These are phyloP conservation scores for Pyrenochaeta sp. DNA, from an alignment of 2,329 filamentous ascomycete genomes.

Conservation along the genomic window DNA sequence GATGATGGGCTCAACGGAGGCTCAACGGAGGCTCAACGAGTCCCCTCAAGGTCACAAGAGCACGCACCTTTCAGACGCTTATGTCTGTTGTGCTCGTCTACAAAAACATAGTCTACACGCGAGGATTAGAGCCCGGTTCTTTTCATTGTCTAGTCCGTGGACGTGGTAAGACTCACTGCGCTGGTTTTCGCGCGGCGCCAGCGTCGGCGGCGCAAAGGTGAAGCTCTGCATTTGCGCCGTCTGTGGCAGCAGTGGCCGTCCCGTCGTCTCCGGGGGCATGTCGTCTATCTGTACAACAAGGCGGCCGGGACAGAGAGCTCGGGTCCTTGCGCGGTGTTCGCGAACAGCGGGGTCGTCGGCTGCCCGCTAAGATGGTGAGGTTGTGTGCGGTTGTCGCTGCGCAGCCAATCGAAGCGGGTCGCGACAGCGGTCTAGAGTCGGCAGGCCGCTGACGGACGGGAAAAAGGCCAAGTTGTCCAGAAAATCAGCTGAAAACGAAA, in stretches of 20 bases:
- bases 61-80: constrained; percentile 88
- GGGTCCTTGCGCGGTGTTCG: constrained; percentile 29
- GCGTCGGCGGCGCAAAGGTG: constrained; percentile 73
- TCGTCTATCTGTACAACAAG: constrained; percentile 16
- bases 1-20: constrained; percentile 1
- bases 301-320: constrained; percentile 12
- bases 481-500: constrained; percentile 22
- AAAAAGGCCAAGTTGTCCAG: constrained; percentile 22
- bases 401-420: constrained; percentile 36
- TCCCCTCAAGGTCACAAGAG: neutral
- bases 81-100: constrained; percentile 97
- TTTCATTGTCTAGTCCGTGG: neutral
- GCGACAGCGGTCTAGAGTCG: constrained; percentile 33
- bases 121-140: constrained; percentile 22
- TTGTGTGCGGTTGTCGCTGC: constrained; percentile 29
- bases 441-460: constrained; percentile 21
- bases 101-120: constrained; percentile 90
- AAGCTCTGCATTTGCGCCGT: constrained; percentile 77
- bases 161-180: constrained; percentile 70
- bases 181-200: constrained; percentile 76
- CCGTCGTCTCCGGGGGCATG: constrained; percentile 71
- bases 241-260: constrained; percentile 71
- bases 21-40: neutral
- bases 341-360: constrained; percentile 46
- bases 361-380: constrained; percentile 37